A percentile compares a stretch with the other conserved stretches of the same genome.
Conservation (phyloP, 2,329 filamentous ascomycete genomes). For the Paramyrothecium sp. region DNA sequence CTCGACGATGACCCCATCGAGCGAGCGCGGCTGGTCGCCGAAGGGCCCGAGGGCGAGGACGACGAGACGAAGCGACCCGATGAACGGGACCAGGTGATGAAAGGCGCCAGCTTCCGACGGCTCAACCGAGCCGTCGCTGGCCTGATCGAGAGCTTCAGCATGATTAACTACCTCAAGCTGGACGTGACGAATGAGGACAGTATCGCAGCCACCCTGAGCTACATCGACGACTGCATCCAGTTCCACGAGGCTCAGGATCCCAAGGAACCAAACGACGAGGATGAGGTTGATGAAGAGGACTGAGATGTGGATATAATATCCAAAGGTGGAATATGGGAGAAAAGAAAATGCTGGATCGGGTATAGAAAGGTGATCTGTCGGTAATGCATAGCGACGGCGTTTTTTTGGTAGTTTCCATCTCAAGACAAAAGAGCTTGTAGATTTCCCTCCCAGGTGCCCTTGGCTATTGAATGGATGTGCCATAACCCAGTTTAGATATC, state of each 20-base stretch:
- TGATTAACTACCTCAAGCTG: slow-evolving; percentile 92
- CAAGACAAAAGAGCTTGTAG: background rate
- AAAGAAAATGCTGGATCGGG: slow-evolving; percentile 12
- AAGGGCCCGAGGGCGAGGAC: slow-evolving; percentile 41
- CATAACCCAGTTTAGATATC: too few relatives aligned
- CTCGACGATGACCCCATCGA: slow-evolving; percentile 76
- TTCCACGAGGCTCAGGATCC: slow-evolving; percentile 93
- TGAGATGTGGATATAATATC: slow-evolving; percentile 17
- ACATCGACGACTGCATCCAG: slow-evolving; percentile 92
- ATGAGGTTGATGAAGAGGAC: slow-evolving; percentile 39
- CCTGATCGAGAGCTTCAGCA: slow-evolving; percentile 94
- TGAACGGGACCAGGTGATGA: slow-evolving; percentile 71
- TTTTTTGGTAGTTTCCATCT: slow-evolving; percentile 25
- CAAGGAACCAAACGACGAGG: slow-evolving; percentile 69
- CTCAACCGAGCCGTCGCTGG: slow-evolving; percentile 86
- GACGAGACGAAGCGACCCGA: slow-evolving; percentile 59
- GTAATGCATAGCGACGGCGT: slow-evolving; percentile 42
- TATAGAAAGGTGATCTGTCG: too few relatives aligned
- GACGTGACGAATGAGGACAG: slow-evolving; percentile 92
- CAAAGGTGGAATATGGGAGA: slow-evolving; percentile 12
- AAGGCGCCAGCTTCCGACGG: slow-evolving; percentile 75
- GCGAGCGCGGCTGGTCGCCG: slow-evolving; percentile 34
- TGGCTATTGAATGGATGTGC: slow-evolving; percentile 15
- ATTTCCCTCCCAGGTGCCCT: slow-evolving; percentile 2
- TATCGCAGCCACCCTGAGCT: slow-evolving; percentile 77